phyloP scores from a whole-genome alignment of 2,329 filamentous ascomycete genomes.

The Boeremia lycopersici region DNA sequence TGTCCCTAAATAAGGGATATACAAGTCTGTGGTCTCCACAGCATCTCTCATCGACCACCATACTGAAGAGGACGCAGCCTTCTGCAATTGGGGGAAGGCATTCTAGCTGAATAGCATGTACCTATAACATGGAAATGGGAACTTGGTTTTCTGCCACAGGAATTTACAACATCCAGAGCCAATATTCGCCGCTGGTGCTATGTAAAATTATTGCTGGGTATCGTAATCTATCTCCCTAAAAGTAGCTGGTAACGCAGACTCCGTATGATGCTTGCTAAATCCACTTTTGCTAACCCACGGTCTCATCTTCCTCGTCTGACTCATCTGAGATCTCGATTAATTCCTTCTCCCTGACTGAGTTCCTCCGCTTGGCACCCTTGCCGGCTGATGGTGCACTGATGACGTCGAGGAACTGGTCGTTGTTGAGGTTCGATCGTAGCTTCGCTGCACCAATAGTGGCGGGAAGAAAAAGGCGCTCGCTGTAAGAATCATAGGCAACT shows the following conservation, averaged over 20 bases:
- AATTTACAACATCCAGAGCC: neutral
- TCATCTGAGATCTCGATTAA: constrained; percentile 43
- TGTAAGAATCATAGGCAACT: constrained; percentile 76
- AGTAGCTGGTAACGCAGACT: constrained; percentile 3
- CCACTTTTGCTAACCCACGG: constrained; percentile 14
- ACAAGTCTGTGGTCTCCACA: too few relatives aligned
- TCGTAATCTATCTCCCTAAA: constrained; percentile 10
- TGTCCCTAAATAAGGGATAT: too few relatives aligned
- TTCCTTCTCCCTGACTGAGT: constrained; percentile 30
- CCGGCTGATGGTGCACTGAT: constrained; percentile 61
- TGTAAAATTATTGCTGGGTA: constrained; percentile 19
- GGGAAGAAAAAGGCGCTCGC: constrained; percentile 70
- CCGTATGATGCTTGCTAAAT: constrained; percentile 10
- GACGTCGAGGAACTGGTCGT: constrained; percentile 66
- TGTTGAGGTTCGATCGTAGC: constrained; percentile 61
- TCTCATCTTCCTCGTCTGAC: constrained; percentile 31
- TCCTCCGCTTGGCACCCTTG: constrained; percentile 49
- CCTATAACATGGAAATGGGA: too few relatives aligned
- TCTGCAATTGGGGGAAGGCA: too few relatives aligned
- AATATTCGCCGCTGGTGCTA: neutral
- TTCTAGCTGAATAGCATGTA: too few relatives aligned
- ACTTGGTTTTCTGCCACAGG: too few relatives aligned
- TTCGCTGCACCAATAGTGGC: constrained; percentile 51
- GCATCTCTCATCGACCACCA: too few relatives aligned
- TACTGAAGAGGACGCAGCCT: too few relatives aligned